Base-by-base conservation (phyloP, 1,139 yeast species). In the Debaryomycetaceae sp. region DNA sequence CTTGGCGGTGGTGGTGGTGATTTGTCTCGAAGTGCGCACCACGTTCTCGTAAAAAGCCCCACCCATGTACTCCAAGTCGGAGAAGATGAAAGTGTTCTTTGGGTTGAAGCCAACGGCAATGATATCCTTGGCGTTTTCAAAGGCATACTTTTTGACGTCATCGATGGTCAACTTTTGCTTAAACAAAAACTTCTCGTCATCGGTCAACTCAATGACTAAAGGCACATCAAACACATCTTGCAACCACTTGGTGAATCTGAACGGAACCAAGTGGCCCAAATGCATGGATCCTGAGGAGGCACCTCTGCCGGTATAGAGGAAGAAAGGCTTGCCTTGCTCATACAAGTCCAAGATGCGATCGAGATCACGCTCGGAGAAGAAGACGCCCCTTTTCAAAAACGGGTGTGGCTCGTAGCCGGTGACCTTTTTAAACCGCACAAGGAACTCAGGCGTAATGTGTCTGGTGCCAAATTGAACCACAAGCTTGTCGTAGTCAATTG, bases 181-280 rank as follows among this genome's bases (percentile, higher is more conserved):
- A 72, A 93, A 93, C 49, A 93, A 63, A 58, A 91, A 93, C 65
- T 93, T 93, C 60, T 93, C 99, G 55, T 93, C 99, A 56, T 93
- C 99, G 3, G 98, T 93, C 61, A 93, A 69, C 59, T 91, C 96
- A 45, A 93, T 78, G 25, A 93, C 94, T 43, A 93, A 70, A n/a
- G 98, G 97, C 35, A 76, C 96, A 52, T 91, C 97, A 56, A 93
- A 91, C 3, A 89, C 98, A 30, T 89, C 96, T 60, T 93, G 99
- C 48, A 93, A 71, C 98, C 98, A 93, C 59, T 88, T 88, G 37
- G 98, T 91, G 66, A 93, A 93, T 24, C 83, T 58, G 53, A 93
- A 93, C 9, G 99, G 99, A 39, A 89, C 74, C 89, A 91, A 81
- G 58, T 93, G 99, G 29, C 98, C 99, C 63, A 93, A 69, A 56